Conservation (phyloP, 345 rosid species). For the rapeseed (Brassica napus) region DNA sequence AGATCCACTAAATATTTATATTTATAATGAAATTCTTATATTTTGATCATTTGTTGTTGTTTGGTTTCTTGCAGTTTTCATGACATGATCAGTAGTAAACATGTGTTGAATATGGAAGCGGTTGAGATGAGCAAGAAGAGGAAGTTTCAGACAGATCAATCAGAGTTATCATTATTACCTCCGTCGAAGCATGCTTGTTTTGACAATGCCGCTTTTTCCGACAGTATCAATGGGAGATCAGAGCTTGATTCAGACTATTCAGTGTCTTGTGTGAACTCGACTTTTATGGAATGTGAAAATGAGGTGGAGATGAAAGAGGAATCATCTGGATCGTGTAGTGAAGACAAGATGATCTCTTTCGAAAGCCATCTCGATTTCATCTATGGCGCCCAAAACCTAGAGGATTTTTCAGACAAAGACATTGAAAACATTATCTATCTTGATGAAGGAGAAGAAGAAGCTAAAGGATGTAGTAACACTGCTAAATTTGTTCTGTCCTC, state of each 20-base stretch:
- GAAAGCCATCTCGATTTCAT: slow-evolving; percentile 32
- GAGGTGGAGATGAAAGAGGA: slow-evolving; percentile 39
- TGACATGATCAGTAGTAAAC: slow-evolving; percentile 17
- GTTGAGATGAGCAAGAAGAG: slow-evolving; percentile 35
- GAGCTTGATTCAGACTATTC: slow-evolving; percentile 24
- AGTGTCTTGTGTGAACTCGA: slow-evolving; percentile 11
- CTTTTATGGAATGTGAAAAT: slow-evolving; percentile 26
- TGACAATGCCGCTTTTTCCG: slow-evolving; percentile 11
- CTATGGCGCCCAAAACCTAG: slow-evolving; percentile 39
- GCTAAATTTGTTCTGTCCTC: slow-evolving; percentile 59
- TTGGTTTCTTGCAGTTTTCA: slow-evolving; percentile 14
- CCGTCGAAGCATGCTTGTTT: slow-evolving; percentile 27
- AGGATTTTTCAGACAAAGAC: slow-evolving; percentile 51
- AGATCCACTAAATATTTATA: neutral
- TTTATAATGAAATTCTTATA: neutral
- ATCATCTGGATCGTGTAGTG: slow-evolving; percentile 38
- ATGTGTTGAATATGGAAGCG: slow-evolving; percentile 27
- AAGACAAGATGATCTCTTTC: slow-evolving; percentile 23
- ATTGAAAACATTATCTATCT: slow-evolving; percentile 45
- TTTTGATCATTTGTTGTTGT: neutral
- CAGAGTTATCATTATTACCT: slow-evolving; percentile 29
- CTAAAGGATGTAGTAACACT: slow-evolving; percentile 36
- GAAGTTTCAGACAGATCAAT: slow-evolving; percentile 38
- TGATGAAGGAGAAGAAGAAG: slow-evolving; percentile 20
- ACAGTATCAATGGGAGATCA: slow-evolving; percentile 2